Evolutionary conservation across 345 rosid species (phyloP).

Genomic region (Mangifera indica): DNA sequence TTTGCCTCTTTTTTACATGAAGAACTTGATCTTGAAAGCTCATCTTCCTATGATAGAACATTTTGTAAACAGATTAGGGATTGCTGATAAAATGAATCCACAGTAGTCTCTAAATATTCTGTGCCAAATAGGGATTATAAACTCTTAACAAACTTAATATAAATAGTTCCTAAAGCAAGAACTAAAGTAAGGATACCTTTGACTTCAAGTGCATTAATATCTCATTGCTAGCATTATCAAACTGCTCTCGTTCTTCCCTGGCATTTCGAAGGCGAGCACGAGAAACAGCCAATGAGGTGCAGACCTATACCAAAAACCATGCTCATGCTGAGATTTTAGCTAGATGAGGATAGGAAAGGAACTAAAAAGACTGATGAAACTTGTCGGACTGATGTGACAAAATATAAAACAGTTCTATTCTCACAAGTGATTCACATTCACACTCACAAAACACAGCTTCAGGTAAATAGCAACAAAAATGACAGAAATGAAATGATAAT

Average conservation of each 20-base stretch:
- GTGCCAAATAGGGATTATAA: background rate
- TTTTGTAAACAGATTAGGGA: background rate
- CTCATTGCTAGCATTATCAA: constrained; percentile 87
- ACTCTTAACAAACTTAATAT: background rate
- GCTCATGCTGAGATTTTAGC: constrained; percentile 10
- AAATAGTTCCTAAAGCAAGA: background rate
- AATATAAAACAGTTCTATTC: background rate
- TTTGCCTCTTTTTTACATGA: constrained; percentile 75
- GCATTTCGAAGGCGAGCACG: constrained; percentile 72
- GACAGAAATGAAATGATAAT: constrained; percentile 6
- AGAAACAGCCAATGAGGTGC: constrained; percentile 48
- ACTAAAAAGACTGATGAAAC: background rate
- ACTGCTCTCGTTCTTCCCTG: constrained; percentile 86
- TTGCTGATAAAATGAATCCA: background rate
- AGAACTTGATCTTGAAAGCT: constrained; percentile 62
- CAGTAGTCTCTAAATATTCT: background rate
- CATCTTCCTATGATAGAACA: constrained; percentile 65
- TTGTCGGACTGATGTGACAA: background rate
- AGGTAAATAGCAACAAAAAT: background rate
- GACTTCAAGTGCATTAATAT: constrained; percentile 68
- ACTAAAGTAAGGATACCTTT: constrained; percentile 46
- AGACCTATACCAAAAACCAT: constrained; percentile 53
- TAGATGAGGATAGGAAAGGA: constrained; percentile 12
- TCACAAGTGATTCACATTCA: background rate
- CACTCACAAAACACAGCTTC: background rate